phyloP scores from a whole-genome alignment of 257 asterid species.

The Penstemon eatonii region DNA sequence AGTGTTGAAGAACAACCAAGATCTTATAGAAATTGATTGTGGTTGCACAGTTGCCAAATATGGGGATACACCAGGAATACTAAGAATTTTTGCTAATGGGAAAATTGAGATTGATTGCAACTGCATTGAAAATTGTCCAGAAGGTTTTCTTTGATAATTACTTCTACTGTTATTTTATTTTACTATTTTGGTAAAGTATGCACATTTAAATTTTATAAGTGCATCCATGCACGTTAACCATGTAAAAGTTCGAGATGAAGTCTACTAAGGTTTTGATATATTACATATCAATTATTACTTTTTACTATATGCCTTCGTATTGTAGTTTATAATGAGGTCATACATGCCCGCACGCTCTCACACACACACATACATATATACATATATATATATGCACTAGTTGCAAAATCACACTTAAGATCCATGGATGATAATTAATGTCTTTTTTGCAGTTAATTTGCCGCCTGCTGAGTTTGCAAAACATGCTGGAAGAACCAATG shows the following conservation, averaged over 20 bases:
- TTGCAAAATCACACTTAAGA: too few relatives aligned
- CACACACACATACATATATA: too few relatives aligned
- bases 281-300: too few relatives aligned
- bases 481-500: slow-evolving; percentile 26
- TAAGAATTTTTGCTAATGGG: slow-evolving; percentile 11
- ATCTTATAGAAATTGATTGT: slow-evolving; percentile 21
- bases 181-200: not conserved
- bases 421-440: not conserved
- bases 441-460: slow-evolving; percentile 2
- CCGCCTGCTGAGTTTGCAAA: slow-evolving; percentile 24
- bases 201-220: not conserved
- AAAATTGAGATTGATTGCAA: slow-evolving; percentile 28
- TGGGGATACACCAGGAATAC: slow-evolving; percentile 21
- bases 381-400: too few relatives aligned
- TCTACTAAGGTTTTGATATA: too few relatives aligned
- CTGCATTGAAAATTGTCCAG: slow-evolving; percentile 12
- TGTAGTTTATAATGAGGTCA: too few relatives aligned
- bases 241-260: too few relatives aligned
- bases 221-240: not conserved
- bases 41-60: slow-evolving; percentile 7
- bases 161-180: too few relatives aligned
- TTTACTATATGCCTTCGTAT: too few relatives aligned
- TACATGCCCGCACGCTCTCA: too few relatives aligned
- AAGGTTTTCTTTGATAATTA: not conserved
- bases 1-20: not conserved